These are phyloP conservation scores for Colletotrichum sp. DNA, from an alignment of 2,329 filamentous ascomycete species.

Conservation along the genomic window DNA sequence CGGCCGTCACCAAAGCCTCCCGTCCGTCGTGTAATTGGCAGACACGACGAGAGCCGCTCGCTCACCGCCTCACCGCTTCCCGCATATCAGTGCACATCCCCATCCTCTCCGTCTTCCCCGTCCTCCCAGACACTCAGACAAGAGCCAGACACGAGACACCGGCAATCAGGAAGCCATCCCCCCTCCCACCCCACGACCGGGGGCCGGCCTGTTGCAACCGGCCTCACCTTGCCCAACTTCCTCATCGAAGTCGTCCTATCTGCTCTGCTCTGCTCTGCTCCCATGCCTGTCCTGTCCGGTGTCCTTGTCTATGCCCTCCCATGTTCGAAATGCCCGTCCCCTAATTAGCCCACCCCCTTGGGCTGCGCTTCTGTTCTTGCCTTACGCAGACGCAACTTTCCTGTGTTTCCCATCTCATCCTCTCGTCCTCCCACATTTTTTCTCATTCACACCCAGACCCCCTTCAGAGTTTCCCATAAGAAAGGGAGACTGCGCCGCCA, in stretches of 20 bases:
- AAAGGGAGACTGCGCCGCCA: slow-evolving; percentile 14
- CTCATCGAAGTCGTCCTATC: neutral
- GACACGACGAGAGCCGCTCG: slow-evolving; percentile 14
- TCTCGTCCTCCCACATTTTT: neutral
- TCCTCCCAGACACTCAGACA: slow-evolving; percentile 15
- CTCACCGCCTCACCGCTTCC: slow-evolving; percentile 23
- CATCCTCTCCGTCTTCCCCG: slow-evolving; percentile 16
- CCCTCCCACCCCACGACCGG: slow-evolving; percentile 12
- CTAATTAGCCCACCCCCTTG: slow-evolving; percentile 10
- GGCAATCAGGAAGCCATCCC: slow-evolving; percentile 15
- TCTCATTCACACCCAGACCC: slow-evolving; percentile 1
- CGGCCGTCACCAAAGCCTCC: neutral
- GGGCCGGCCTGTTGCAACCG: slow-evolving; percentile 17
- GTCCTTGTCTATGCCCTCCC: neutral
- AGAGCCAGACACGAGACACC: slow-evolving; percentile 18
- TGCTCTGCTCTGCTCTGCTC: neutral
- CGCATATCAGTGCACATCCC: slow-evolving; percentile 21
- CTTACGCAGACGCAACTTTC: neutral
- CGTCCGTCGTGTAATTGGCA: slow-evolving; percentile 14
- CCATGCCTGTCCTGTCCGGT: neutral
- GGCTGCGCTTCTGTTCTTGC: neutral
- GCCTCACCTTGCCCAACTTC: slow-evolving; percentile 19
- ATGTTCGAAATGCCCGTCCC: neutral
- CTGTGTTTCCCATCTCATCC: neutral
- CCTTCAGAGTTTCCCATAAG: slow-evolving; percentile 13